These are phyloP conservation scores for Daldinia sp. DNA, from an alignment of 2,329 filamentous ascomycete genomes.

Conservation along the genomic window DNA sequence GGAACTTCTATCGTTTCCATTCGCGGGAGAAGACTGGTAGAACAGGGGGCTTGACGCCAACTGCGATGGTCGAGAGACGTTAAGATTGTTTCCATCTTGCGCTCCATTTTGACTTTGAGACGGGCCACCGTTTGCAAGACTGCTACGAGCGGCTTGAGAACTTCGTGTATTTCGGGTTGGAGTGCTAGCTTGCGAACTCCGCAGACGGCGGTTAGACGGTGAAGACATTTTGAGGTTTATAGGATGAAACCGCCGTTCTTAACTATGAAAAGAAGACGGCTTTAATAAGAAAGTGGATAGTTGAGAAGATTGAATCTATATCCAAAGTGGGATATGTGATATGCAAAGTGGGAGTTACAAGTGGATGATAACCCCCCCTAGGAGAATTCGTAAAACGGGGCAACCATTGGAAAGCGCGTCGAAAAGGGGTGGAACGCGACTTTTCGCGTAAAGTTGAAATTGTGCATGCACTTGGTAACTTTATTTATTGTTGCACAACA, in stretches of 20 bases:
- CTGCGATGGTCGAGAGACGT: constrained; percentile 58
- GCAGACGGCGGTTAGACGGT: constrained; percentile 67
- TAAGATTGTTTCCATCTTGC: constrained; percentile 57
- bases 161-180: constrained; percentile 65
- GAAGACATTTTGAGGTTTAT: constrained; percentile 68
- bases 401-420: constrained; percentile 41
- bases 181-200: constrained; percentile 66
- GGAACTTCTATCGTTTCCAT: constrained; percentile 57
- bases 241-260: constrained; percentile 10
- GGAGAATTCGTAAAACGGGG: constrained; percentile 45
- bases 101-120: constrained; percentile 41
- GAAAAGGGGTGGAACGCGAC: constrained; percentile 43
- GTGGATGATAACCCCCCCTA: constrained; percentile 18
- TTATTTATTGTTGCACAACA: constrained; percentile 13
- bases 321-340: constrained; percentile 4
- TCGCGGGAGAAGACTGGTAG: constrained; percentile 67
- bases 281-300: constrained; percentile 23
- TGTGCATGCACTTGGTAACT: constrained; percentile 38
- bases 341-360: constrained; percentile 20
- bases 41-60: constrained; percentile 85
- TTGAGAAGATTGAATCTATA: constrained; percentile 18
- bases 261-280: constrained; percentile 11
- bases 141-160: constrained; percentile 67
- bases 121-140: constrained; percentile 53
- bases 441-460: constrained; percentile 52